phyloP scores from a whole-genome alignment of 2,329 filamentous ascomycete species.

The Paraphaeosphaeria sporulosa region DNA sequence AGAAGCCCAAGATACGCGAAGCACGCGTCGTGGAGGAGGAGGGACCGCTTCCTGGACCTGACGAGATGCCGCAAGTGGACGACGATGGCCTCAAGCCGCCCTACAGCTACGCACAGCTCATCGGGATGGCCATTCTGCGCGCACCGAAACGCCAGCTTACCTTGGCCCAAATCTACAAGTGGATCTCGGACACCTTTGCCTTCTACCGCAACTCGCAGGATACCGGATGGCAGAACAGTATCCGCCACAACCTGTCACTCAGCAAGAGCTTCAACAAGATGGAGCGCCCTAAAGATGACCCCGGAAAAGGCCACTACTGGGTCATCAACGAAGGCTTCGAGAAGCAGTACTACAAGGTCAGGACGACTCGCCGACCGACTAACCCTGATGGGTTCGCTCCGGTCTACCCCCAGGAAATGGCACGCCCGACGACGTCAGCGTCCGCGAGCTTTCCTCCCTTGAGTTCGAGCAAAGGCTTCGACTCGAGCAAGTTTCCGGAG shows the following conservation, averaged over 20 bases:
- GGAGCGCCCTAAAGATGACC: slow-evolving; percentile 94
- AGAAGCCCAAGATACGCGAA: slow-evolving; percentile 71
- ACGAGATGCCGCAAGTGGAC: slow-evolving; percentile 80
- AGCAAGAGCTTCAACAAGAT: slow-evolving; percentile 98
- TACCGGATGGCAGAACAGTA: slow-evolving; percentile 98
- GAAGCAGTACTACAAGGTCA: slow-evolving; percentile 87
- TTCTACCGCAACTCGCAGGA: slow-evolving; percentile 83
- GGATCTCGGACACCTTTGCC: slow-evolving; percentile 94
- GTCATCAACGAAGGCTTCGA: slow-evolving; percentile 90
- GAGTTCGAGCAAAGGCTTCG: slow-evolving; percentile 54
- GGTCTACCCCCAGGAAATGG: slow-evolving; percentile 40
- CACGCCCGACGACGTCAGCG: slow-evolving; percentile 50
- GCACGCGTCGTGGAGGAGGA: slow-evolving; percentile 54
- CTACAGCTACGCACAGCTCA: slow-evolving; percentile 93
- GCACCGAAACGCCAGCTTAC: slow-evolving; percentile 85
- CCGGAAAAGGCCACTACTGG: slow-evolving; percentile 98
- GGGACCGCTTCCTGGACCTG: slow-evolving; percentile 69
- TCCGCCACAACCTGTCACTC: slow-evolving; percentile 94
- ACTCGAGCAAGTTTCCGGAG: slow-evolving; percentile 59
- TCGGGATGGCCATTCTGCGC: slow-evolving; percentile 94
- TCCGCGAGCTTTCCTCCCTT: slow-evolving; percentile 44
- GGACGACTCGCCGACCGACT: slow-evolving; percentile 67
- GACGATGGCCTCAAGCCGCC: slow-evolving; percentile 90
- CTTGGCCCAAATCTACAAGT: slow-evolving; percentile 96
- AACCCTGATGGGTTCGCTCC: slow-evolving; percentile 49